phyloP scores from a whole-genome alignment of 2,329 filamentous ascomycete species.

The Lasiodiplodia gonubiensis region DNA sequence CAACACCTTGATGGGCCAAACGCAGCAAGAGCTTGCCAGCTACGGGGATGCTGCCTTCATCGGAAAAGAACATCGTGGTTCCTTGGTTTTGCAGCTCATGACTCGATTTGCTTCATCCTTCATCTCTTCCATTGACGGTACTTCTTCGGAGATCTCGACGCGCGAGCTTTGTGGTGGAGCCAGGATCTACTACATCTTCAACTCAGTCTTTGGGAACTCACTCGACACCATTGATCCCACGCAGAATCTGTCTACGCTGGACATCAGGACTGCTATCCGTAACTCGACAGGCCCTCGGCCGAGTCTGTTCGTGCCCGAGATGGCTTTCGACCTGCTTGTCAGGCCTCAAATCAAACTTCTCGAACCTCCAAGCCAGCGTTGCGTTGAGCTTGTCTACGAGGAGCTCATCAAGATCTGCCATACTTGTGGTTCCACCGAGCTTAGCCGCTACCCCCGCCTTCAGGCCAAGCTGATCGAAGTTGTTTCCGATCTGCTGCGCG shows the following conservation, averaged over 20 bases:
- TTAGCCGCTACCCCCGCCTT: conserved; percentile 87
- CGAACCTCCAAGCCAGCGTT: conserved; percentile 92
- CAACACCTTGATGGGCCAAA: conserved; percentile 99
- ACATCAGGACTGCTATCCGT: conserved; percentile 95
- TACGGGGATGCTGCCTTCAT: conserved; percentile 98
- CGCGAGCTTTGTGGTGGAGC: conserved; percentile 96
- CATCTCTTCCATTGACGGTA: conserved; percentile 98
- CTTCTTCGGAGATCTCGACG: conserved; percentile 96
- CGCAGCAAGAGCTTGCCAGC: conserved; percentile 95
- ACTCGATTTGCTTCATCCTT: conserved; percentile 97
- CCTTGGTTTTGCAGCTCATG: conserved; percentile 95
- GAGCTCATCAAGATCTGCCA: conserved; percentile 99
- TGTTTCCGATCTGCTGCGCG: conserved; percentile 91
- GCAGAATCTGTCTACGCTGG: conserved; percentile 88
- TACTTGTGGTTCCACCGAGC: conserved; percentile 93
- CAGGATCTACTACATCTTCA: conserved; percentile 98
- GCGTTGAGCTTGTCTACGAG: conserved; percentile 97
- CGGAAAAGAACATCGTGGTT: conserved; percentile 94
- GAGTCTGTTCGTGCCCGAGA: conserved; percentile 94
- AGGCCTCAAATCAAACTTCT: conserved; percentile 98
- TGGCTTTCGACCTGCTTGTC: conserved; percentile 95
- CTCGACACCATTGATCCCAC: conserved; percentile 96
- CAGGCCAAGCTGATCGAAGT: conserved; percentile 98
- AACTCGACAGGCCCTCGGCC: conserved; percentile 96
- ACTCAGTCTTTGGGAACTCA: conserved; percentile 96